Evolutionary conservation across 225 moss, liverwort and hornwort species (phyloP), one percentile per base, ranked within the genome.

Genomic region (Ulota crispa): DNA sequence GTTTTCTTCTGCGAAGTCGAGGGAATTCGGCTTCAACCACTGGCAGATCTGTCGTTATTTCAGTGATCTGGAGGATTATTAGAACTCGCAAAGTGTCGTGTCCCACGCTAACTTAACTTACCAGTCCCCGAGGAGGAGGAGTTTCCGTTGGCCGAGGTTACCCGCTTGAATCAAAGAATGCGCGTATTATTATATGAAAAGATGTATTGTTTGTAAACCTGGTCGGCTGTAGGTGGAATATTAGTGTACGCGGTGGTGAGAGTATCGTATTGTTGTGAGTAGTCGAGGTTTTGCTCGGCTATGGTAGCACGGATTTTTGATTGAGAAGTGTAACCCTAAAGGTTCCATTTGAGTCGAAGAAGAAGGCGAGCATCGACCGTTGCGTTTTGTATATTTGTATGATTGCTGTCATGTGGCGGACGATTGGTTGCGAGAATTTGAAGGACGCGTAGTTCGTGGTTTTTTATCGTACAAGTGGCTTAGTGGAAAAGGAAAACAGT

Each of bases 311-410:
- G 53, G 28, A 41, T 28, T 71, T 71, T 39, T 69, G 55, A 55
- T 16, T 30, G 37, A 57, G 82, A 52, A 39, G 59, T 27, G 77
- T 39, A 83, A 67, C 80, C 83, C 77, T 83, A 77, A 70, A 32
- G 67, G 34, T 13, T 45, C 1, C 14, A 14, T 65, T 70, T 41
- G 65, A 39, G 72, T 1, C 27, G 56, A 21, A 71, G 70, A 21
- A 71, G 70, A 50, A 12, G 65, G 47, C 47, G 36, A 41, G 53
- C 68, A 68, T 19, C 55, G 63, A 45, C 24, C 16, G 20, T 64
- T 43, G 54, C 26, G 45, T 21, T 75, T n/a, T n/a, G 57, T 31
- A 72, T 66, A 65, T 80, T 21, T 42, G 14, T 32, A 12, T 28
- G 65, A 60, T 50, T 55, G 1, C 53, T 62, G 37, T 20, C 28